Evolutionary conservation across 805 yeast species (phyloP), one percentile per base, ranked within the genome.

Genomic region (Yamadazyma takamatsuzukensis): DNA sequence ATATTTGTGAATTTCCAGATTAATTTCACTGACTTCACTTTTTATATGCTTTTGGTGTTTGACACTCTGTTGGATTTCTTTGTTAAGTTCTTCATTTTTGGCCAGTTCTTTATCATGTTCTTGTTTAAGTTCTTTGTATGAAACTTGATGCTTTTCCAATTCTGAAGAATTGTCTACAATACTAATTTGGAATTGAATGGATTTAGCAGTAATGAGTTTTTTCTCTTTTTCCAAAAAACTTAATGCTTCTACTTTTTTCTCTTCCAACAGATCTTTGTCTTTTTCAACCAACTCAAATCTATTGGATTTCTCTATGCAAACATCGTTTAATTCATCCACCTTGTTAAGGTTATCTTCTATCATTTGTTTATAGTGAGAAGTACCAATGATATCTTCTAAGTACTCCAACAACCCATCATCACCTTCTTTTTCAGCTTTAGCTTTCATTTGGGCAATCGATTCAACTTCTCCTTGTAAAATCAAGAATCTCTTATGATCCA

Each of bases 401-500:
- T 93, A 93, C 51, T 94, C 99, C 24, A 93, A 61, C 17, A 93
- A 65, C 0, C 99, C 99, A 53, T 93, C 97, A 48, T 90, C 97
- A 43, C 78, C 78, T 33, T 86, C 95, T 31, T 70, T 76, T 49
- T 93, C 97, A 0, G 97, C 97, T 51, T 90, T 93, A 8, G 99
- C 84, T 53, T 90, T 90, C 99, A 93, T 94, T 55, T 93, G 97
- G 0, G 98, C 97, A 51, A 93, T 93, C 44, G 89, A 82, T 62
- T 93, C 99, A 26, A 93, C 98, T 55, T 93, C 99, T 54, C 99
- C 99, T 61, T 93, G 99, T 27, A 93, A 65, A 52, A 93, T 94
- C 47, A 93, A 70, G 49, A 93, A 93, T 47, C 99, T 71, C 53
- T 93, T 93, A 58, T 93, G 98, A 45, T 89, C 95, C 41, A 93